Evolutionary conservation across 192 early-diverging fungal genomes (phyloP).

Genomic region (Martensiomyces pterosporus): DNA sequence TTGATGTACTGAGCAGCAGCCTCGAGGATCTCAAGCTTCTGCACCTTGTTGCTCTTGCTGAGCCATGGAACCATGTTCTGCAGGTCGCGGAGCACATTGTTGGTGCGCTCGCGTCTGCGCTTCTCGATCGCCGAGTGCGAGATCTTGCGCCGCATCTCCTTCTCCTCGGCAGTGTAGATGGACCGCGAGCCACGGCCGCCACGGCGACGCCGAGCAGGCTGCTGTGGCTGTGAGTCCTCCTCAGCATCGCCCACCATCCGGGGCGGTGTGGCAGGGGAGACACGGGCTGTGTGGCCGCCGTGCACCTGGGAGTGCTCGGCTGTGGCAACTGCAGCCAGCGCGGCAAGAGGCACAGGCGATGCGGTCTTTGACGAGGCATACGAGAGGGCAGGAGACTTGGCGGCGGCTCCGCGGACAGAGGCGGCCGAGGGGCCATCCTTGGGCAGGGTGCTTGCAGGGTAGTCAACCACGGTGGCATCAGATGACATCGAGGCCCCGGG

Average conservation of each 20-base stretch:
- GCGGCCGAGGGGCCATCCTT: too few relatives aligned
- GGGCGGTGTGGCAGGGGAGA: background rate
- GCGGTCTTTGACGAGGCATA: conserved; percentile 24
- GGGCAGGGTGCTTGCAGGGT: too few relatives aligned
- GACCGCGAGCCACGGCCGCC: conserved; percentile 29
- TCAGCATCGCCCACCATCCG: conserved; percentile 3
- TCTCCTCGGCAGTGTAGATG: conserved; percentile 35
- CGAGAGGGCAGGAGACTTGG: conserved; percentile 23
- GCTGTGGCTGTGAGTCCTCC: background rate
- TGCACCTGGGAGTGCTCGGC: background rate
- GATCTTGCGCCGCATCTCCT: conserved; percentile 70
- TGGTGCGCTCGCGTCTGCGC: conserved; percentile 78
- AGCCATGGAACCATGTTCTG: conserved; percentile 65
- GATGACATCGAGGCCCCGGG: conserved; percentile 12
- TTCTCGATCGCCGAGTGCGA: conserved; percentile 82
- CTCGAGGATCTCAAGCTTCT: conserved; percentile 34
- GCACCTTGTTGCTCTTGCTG: conserved; percentile 28
- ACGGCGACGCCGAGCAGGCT: background rate
- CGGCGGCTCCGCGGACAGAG: background rate
- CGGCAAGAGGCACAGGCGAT: conserved; percentile 26
- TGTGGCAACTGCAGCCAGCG: conserved; percentile 10
- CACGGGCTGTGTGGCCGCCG: background rate
- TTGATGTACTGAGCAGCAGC: conserved; percentile 30
- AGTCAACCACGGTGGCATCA: conserved; percentile 17
- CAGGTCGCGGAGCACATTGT: conserved; percentile 74